Conservation (phyloP, 345 rosid genomes). For the Camelina sativa region DNA sequence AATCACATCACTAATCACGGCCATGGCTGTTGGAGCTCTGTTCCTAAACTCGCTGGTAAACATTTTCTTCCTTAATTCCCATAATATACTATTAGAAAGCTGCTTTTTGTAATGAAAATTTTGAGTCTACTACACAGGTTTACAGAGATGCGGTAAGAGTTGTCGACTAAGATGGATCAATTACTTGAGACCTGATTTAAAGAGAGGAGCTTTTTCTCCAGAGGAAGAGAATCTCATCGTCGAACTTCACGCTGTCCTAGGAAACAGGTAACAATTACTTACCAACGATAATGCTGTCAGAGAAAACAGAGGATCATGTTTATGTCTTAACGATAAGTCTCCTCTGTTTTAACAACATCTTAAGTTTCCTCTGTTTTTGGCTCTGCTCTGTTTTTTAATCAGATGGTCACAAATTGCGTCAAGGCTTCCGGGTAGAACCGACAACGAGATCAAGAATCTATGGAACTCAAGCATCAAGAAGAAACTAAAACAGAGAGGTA, state of each 20-base stretch:
- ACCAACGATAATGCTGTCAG: background rate
- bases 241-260: constrained; percentile 77
- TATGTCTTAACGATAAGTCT: background rate
- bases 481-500: constrained; percentile 66
- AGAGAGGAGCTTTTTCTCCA: constrained; percentile 81
- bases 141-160: constrained; percentile 85
- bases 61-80: background rate
- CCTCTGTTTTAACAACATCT: constrained; percentile 14
- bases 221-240: constrained; percentile 79
- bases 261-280: constrained; percentile 56
- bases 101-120: background rate
- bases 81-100: background rate
- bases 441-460: constrained; percentile 68
- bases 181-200: constrained; percentile 86
- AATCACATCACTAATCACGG: constrained; percentile 70
- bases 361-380: constrained; percentile 26
- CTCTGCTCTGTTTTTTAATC: constrained; percentile 26
- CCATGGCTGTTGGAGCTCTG: constrained; percentile 91
- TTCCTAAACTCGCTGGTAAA: constrained; percentile 80
- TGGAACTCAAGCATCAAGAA: constrained; percentile 74
- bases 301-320: constrained; percentile 18
- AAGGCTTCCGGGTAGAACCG: constrained; percentile 65
- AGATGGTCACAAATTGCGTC: constrained; percentile 80
- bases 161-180: constrained; percentile 87
- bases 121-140: constrained; percentile 51